Conservation (phyloP, 2,329 filamentous ascomycete species). For the Zalaria sp. region DNA sequence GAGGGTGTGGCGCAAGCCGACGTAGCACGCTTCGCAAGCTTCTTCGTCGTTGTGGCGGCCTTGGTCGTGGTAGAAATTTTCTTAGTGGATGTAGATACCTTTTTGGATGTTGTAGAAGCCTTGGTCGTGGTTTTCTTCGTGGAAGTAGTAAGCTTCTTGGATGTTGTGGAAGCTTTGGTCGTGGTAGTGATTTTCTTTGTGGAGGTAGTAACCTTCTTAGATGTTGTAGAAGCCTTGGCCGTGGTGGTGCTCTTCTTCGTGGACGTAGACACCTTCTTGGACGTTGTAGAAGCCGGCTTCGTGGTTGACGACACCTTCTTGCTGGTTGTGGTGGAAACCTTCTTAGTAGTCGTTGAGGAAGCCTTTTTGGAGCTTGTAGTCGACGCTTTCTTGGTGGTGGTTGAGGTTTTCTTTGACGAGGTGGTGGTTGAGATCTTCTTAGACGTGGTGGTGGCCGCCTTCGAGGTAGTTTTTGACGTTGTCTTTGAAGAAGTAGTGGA, state of each 20-base stretch:
- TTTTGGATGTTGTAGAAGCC: neutral
- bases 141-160: neutral
- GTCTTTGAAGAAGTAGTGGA: neutral
- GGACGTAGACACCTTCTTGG: neutral
- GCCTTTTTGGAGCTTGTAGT: slow-evolving; percentile 1
- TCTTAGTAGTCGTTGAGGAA: neutral
- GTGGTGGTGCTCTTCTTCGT: neutral
- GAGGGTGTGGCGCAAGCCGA: neutral
- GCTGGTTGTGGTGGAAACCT: neutral
- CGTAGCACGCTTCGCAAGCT: slow-evolving; percentile 2
- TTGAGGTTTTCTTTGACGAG: neutral
- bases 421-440: neutral
- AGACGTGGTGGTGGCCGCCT: neutral
- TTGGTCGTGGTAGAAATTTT: neutral
- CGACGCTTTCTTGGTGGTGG: neutral
- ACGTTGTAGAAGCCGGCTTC: neutral
- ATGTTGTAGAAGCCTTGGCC: neutral
- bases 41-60: neutral
- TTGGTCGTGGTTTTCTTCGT: neutral
- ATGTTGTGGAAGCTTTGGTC: neutral
- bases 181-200: neutral
- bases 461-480: neutral
- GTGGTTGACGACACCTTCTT: neutral
- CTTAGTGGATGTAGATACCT: neutral
- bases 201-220: neutral